A percentile compares a stretch with the other conserved stretches of the same genome.
Conservation (phyloP, 371 early-diverging fungal species). For the Smittium culicis region DNA sequence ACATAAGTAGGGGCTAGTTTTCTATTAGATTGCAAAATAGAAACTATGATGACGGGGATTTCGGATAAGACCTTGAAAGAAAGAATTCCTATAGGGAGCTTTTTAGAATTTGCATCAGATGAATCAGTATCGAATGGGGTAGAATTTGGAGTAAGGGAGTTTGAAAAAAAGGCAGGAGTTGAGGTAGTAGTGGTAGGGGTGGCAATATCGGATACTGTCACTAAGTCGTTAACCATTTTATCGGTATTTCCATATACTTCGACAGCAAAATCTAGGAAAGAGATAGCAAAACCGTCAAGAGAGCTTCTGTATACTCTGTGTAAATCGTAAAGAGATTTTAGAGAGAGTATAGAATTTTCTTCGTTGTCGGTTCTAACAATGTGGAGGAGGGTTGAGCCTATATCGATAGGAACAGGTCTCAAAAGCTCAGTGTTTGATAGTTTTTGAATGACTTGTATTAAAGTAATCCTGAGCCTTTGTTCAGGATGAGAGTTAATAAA, state of each 20-base stretch:
- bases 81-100: conserved; percentile 52
- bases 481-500: conserved; percentile 65
- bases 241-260: conserved; percentile 87
- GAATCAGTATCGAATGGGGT: conserved; percentile 61
- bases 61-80: conserved; percentile 96
- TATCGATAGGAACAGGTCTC: conserved; percentile 28
- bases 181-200: conserved; percentile 1
- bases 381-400: conserved; percentile 52
- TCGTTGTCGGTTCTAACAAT: conserved; percentile 85
- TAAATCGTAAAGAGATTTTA: conserved; percentile 88
- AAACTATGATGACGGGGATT: conserved; percentile 93
- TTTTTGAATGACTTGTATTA: conserved; percentile 83
- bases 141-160: conserved; percentile 49
- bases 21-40: conserved; percentile 75
- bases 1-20: conserved; percentile 66
- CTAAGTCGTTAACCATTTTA: conserved; percentile 60
- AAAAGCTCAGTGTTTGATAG: conserved; percentile 60
- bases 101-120: conserved; percentile 44
- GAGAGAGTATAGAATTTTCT: conserved; percentile 83
- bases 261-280: conserved; percentile 79
- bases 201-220: conserved; percentile 33
- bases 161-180: conserved; percentile 35
- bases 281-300: conserved; percentile 73
- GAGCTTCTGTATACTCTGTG: conserved; percentile 68
- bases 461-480: conserved; percentile 84